phyloP scores from a whole-genome alignment of 768 basidiomycete genomes.

The Termitomyces sp. region DNA sequence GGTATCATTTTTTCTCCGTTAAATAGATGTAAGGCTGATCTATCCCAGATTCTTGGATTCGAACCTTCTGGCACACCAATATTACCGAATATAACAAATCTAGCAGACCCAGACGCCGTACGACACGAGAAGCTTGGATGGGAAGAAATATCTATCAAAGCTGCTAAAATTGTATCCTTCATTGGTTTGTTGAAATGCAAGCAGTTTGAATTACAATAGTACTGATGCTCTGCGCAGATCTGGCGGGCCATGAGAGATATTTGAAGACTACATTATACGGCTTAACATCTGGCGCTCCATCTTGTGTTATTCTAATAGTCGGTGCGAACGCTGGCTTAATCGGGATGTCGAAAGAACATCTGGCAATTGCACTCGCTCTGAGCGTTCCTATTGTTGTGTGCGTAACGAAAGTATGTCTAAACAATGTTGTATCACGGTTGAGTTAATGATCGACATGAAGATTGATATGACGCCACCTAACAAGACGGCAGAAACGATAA shows the following conservation, averaged over 20 bases:
- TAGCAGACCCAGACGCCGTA: constrained; percentile 58
- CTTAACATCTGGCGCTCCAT: constrained; percentile 90
- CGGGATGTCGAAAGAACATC: constrained; percentile 93
- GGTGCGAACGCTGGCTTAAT: constrained; percentile 93
- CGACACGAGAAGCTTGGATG: constrained; percentile 88
- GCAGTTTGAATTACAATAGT: neutral
- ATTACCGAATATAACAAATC: constrained; percentile 59
- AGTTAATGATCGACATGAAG: constrained; percentile 30
- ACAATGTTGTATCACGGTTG: neutral
- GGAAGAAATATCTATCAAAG: constrained; percentile 90
- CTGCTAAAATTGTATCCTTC: constrained; percentile 92
- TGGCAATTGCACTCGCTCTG: constrained; percentile 91
- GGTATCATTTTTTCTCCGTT: constrained; percentile 34
- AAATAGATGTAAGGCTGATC: neutral
- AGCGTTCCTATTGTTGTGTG: constrained; percentile 92
- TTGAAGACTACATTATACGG: constrained; percentile 94
- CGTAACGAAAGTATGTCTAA: constrained; percentile 75
- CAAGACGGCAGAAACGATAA: constrained; percentile 85
- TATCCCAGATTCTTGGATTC: constrained; percentile 80
- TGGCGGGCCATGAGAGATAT: constrained; percentile 95
- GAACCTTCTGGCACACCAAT: constrained; percentile 74
- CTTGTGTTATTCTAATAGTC: constrained; percentile 88
- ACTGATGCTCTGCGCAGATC: constrained; percentile 43
- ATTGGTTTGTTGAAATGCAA: constrained; percentile 49
- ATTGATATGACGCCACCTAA: constrained; percentile 98